Conservation (phyloP, 2,329 filamentous ascomycete genomes). For the Ophiostoma sp. region DNA sequence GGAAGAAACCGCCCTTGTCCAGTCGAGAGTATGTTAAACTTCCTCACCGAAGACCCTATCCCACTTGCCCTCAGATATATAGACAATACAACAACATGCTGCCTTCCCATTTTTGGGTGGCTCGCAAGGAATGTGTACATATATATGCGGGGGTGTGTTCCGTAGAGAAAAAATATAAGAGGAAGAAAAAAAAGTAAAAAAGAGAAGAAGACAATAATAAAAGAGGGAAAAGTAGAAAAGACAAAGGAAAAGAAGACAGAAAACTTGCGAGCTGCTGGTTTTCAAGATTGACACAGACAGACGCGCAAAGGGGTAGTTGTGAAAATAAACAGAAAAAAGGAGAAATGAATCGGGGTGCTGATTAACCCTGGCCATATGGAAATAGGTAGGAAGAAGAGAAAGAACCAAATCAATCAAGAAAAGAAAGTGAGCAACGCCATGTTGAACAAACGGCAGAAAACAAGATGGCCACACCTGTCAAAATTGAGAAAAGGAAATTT, state of each 20-base stretch:
- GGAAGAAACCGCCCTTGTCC: background rate
- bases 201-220: background rate
- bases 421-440: conserved; percentile 8
- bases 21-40: background rate
- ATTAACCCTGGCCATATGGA: background rate
- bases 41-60: background rate
- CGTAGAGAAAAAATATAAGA: conserved; percentile 1
- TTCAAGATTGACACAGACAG: background rate
- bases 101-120: background rate
- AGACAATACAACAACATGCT: conserved; percentile 15
- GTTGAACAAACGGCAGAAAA: conserved; percentile 13
- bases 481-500: background rate
- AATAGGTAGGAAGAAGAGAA: background rate
- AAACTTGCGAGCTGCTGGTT: background rate
- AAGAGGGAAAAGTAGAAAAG: background rate
- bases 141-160: background rate
- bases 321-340: background rate
- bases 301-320: background rate
- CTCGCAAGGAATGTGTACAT: background rate
- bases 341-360: background rate
- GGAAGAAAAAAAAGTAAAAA: background rate
- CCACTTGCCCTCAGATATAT: background rate
- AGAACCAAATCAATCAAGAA: background rate
- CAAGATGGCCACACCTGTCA: background rate
- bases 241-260: background rate